Conservation (phyloP, 1,139 yeast species). For the Pichia sp. region DNA sequence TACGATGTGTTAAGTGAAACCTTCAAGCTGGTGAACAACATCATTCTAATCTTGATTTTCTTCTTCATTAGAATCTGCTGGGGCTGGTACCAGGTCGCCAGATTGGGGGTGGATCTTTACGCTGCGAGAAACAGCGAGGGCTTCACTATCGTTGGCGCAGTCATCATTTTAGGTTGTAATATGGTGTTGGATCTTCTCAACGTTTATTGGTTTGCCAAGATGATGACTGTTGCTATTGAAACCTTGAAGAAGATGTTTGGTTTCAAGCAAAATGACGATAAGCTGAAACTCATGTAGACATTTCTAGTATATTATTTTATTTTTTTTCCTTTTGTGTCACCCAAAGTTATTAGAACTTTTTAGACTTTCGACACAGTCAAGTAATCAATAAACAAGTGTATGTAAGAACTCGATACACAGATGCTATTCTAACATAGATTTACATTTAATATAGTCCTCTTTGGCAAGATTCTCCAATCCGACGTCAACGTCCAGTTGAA, state of each 20-base stretch:
- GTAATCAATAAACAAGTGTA: neutral
- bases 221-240: conserved; percentile 69
- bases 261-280: conserved; percentile 23
- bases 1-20: conserved; percentile 54
- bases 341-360: neutral
- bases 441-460: conserved; percentile 27
- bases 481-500: conserved; percentile 69
- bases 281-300: conserved; percentile 29
- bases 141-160: conserved; percentile 42
- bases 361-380: neutral
- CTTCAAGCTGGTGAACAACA: conserved; percentile 62
- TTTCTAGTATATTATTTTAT: neutral
- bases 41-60: conserved; percentile 62
- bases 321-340: neutral
- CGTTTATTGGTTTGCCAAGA: conserved; percentile 74
- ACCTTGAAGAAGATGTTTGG: conserved; percentile 35
- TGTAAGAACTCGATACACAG: conserved; percentile 25
- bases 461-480: conserved; percentile 36
- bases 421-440: conserved; percentile 9
- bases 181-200: conserved; percentile 63
- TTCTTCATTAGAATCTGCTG: conserved; percentile 76
- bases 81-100: conserved; percentile 74
- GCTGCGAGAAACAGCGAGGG: conserved; percentile 38
- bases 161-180: conserved; percentile 57
- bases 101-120: conserved; percentile 52